Percentiles rank a stretch among this genome's conserved stretches.
Conservation (phyloP, 305 asterid genomes). For the Salvia sclarea region DNA sequence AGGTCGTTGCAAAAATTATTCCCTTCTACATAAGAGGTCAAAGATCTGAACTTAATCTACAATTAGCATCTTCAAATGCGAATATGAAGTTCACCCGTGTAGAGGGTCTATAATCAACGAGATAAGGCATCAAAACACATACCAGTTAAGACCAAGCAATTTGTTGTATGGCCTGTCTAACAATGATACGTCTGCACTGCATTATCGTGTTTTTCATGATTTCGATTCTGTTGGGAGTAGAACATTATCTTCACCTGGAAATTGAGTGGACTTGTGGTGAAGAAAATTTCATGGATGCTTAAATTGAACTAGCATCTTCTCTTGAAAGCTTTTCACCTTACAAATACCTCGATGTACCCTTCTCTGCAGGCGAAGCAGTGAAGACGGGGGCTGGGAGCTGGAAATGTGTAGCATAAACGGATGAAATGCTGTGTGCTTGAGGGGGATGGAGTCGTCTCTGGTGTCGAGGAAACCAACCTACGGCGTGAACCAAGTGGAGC, state of each 20-base stretch:
- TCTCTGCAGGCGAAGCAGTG: constrained; percentile 51
- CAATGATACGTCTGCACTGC: not conserved
- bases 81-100: not conserved
- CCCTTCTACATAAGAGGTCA: not conserved
- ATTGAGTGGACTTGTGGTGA: not conserved
- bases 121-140: not conserved
- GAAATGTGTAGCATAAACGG: constrained; percentile 28
- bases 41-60: not conserved
- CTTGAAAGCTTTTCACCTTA: not conserved
- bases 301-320: not conserved
- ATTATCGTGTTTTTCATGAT: not conserved
- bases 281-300: not conserved
- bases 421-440: constrained; percentile 13
- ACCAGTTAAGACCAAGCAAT: not conserved
- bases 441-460: constrained; percentile 9
- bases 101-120: not conserved
- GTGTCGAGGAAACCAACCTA: not conserved
- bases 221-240: not conserved
- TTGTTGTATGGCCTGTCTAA: not conserved
- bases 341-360: not conserved
- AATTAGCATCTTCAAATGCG: not conserved
- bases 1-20: not conserved
- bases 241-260: not conserved
- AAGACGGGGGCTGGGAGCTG: constrained; percentile 20
- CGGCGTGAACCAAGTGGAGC: constrained; percentile 27